Evolutionary conservation across 768 basidiomycete species (phyloP), one percentile per base, ranked within the genome.

Genomic region (Cyclocybe aegerita): DNA sequence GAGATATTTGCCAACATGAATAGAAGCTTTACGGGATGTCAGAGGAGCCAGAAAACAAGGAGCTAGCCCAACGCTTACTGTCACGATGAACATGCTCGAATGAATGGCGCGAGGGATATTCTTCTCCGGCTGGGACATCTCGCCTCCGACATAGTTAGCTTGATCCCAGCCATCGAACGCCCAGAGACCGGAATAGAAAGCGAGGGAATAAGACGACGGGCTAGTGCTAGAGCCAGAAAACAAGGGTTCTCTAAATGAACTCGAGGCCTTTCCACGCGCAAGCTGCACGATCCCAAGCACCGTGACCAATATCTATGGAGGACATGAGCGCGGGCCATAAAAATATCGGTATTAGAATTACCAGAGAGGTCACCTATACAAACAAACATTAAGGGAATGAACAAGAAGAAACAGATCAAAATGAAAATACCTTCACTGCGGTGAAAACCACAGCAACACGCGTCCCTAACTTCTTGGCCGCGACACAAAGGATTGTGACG

Each of bases 121-220:
- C 62, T 82, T 88, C 61, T 87, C 82, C 2, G 91, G 85, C 52
- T 87, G 81, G 47, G 76, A 71, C 72, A 98, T 90, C 67, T 93
- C 93, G 29, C 90, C 95, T 10, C 88, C 90, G 11, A 98, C 90
- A 55, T 88, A 96, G 64, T 93, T 94, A 29, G 81, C 86, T 68
- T 90, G 88, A 61, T 95, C 95, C 94, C 94, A 99, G 0, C 96
- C 96, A 66, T 94, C 94, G 57, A 92, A 94, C 1, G 94, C 94
- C 92, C 90, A 98, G 4, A 98, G 71, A 2, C 93, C 92, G 9
- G 93, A 96, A 67, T 97, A 99, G 5, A 98, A 73, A 0, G 95
- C 96, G n/a, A 98, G 74, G 5, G 95, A 91, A 70, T 93, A 98
- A 2, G 83, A 76, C 1, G 91, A 89, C 0, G 93, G 89, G 54